Conservation (phyloP, 345 rosid genomes). For the Salix brachista region DNA sequence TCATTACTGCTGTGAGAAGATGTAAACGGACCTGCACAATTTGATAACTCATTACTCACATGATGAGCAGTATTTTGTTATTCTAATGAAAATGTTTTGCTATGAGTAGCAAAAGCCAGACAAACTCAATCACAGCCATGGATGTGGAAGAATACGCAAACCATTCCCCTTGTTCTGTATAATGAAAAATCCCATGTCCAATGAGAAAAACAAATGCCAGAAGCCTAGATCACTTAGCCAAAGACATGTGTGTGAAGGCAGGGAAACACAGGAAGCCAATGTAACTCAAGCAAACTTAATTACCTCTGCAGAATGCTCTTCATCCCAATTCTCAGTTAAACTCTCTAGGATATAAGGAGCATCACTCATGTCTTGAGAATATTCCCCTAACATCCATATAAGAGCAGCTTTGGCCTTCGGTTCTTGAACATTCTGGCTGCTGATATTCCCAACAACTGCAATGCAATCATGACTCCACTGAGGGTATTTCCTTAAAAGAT, state of each 20-base stretch:
- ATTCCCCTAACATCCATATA: constrained; percentile 99
- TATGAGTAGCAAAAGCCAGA: background rate
- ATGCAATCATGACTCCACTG: constrained; percentile 99
- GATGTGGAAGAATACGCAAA: background rate
- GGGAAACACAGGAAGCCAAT: too few species aligned
- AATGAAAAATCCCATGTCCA: background rate
- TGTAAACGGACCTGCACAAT: constrained; percentile 82
- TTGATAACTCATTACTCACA: constrained; percentile 8
- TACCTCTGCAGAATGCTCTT: constrained; percentile 93
- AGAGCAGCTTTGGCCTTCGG: constrained; percentile 97
- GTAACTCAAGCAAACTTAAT: background rate
- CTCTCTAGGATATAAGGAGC: constrained; percentile 91
- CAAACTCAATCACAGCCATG: background rate
- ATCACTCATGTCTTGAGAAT: constrained; percentile 95
- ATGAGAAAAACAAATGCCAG: background rate
- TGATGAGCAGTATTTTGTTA: background rate
- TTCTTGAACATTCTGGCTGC: constrained; percentile 87
- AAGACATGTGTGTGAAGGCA: background rate
- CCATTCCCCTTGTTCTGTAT: background rate
- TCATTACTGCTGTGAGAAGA: constrained; percentile 92
- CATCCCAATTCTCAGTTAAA: constrained; percentile 88
- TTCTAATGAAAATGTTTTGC: background rate
- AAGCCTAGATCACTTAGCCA: background rate
- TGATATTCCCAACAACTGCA: constrained; percentile 97
- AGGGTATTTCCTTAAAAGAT: constrained; percentile 92